A percentile compares a stretch with the other conserved stretches of the same genome.
Conservation (phyloP, 192 early-diverging fungal genomes). For the Podila horticola region DNA sequence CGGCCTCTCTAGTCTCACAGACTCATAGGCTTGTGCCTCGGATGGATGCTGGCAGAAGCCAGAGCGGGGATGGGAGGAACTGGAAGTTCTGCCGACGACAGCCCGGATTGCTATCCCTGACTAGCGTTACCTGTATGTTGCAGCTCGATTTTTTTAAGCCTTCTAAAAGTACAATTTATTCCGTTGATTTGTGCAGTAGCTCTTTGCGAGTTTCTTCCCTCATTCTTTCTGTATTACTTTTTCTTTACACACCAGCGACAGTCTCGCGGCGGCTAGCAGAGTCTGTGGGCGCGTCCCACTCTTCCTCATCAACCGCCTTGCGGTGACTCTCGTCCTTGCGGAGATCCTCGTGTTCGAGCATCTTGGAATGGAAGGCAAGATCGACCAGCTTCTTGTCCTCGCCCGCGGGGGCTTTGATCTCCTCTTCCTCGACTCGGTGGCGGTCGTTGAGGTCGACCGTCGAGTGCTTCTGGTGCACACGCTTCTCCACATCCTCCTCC, state of each 20-base stretch:
- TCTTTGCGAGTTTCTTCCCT: neutral
- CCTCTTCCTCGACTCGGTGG: neutral
- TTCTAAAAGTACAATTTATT: neutral
- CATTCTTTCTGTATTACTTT: neutral
- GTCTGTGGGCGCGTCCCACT: conserved; percentile 31
- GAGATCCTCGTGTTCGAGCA: conserved; percentile 14
- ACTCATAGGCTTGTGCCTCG: too few relatives aligned
- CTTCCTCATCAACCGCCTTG: conserved; percentile 26
- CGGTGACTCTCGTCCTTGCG: neutral
- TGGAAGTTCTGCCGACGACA: too few relatives aligned
- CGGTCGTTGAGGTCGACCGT: neutral
- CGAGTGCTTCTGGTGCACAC: neutral
- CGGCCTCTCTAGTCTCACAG: too few relatives aligned
- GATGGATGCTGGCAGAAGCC: too few relatives aligned
- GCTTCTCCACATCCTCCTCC: conserved; percentile 1
- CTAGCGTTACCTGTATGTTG: too few relatives aligned
- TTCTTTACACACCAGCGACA: conserved; percentile 22
- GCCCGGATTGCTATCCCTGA: too few relatives aligned
- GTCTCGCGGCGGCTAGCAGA: conserved; percentile 25
- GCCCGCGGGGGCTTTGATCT: conserved; percentile 9
- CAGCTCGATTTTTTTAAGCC: too few relatives aligned
- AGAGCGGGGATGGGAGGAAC: too few relatives aligned
- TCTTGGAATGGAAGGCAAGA: conserved; percentile 14
- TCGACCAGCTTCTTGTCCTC: conserved; percentile 10
- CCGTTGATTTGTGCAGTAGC: neutral